phyloP scores from a whole-genome alignment of 2,329 filamentous ascomycete genomes.

The Penicillium sp. region DNA sequence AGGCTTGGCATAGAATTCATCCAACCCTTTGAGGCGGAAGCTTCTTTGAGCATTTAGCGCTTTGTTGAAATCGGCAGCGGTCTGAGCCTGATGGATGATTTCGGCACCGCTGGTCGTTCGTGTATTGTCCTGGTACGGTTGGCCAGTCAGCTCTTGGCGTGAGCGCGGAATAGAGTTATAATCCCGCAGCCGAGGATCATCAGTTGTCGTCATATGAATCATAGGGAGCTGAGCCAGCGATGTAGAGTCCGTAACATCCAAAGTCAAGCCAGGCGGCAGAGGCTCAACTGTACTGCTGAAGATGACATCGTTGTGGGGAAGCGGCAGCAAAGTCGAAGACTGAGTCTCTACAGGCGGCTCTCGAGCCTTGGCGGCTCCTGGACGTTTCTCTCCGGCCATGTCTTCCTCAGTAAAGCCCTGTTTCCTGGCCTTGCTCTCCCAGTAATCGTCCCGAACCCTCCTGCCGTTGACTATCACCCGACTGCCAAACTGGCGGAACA shows the following conservation, averaged over 20 bases:
- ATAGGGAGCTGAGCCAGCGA: slow-evolving; percentile 76
- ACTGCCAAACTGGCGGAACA: slow-evolving; percentile 98
- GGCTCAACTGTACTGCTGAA: slow-evolving; percentile 78
- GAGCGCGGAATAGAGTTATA: slow-evolving; percentile 83
- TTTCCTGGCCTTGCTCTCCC: slow-evolving; percentile 95
- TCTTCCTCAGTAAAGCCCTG: slow-evolving; percentile 98
- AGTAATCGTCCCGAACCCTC: slow-evolving; percentile 95
- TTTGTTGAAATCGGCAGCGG: slow-evolving; percentile 90
- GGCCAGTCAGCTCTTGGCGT: slow-evolving; percentile 85
- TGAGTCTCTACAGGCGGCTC: slow-evolving; percentile 74
- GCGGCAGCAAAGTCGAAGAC: slow-evolving; percentile 59
- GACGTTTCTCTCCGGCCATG: slow-evolving; percentile 91
- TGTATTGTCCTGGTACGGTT: slow-evolving; percentile 84
- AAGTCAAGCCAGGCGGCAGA: slow-evolving; percentile 69
- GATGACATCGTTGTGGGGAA: slow-evolving; percentile 81
- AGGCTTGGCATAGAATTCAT: slow-evolving; percentile 78
- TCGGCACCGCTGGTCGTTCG: slow-evolving; percentile 76
- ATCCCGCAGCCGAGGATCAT: slow-evolving; percentile 75
- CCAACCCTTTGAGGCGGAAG: slow-evolving; percentile 76
- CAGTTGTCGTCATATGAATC: slow-evolving; percentile 79
- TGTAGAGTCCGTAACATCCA: slow-evolving; percentile 63
- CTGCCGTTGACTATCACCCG: slow-evolving; percentile 87
- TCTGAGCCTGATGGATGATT: slow-evolving; percentile 81
- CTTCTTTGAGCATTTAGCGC: slow-evolving; percentile 77
- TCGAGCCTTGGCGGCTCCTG: slow-evolving; percentile 84